Conservation (phyloP, 805 yeast species). For the Metschnikowia santaceciliae region DNA sequence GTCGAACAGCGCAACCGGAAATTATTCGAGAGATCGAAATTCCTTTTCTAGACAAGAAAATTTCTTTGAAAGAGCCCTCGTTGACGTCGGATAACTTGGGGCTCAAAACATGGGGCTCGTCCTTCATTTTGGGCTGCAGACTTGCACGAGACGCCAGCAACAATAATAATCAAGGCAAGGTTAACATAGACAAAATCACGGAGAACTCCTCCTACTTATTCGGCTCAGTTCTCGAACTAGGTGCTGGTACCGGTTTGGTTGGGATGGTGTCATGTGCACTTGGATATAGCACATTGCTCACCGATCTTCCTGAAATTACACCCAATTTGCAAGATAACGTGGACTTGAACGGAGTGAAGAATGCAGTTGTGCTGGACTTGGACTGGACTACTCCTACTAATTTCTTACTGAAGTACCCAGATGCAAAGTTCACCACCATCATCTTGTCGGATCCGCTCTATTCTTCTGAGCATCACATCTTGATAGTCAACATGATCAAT, state of each 20-base stretch:
- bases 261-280: constrained; percentile 65
- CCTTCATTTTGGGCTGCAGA: constrained; percentile 61
- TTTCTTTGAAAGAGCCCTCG: constrained; percentile 70
- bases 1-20: constrained; percentile 78
- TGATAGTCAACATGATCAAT: constrained; percentile 60
- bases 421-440: constrained; percentile 50
- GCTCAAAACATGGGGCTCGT: constrained; percentile 94
- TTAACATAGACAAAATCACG: neutral
- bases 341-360: constrained; percentile 40
- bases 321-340: constrained; percentile 63
- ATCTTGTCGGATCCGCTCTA: constrained; percentile 87
- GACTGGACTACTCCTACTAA: constrained; percentile 74
- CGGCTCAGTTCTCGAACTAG: constrained; percentile 63
- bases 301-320: constrained; percentile 78
- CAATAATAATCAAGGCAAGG: constrained; percentile 1
- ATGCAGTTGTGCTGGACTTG: constrained; percentile 45
- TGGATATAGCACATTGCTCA: constrained; percentile 50
- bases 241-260: constrained; percentile 91
- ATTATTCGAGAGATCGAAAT: constrained; percentile 53
- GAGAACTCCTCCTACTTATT: constrained; percentile 14
- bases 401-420: constrained; percentile 25
- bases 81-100: constrained; percentile 86
- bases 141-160: constrained; percentile 25
- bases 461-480: constrained; percentile 72
- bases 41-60: constrained; percentile 15